Percentiles rank a stretch among this genome's conserved stretches.
These are phyloP conservation scores for Verticillium alfalfae DNA, from an alignment of 2,329 filamentous ascomycete species.

Conservation along the genomic window DNA sequence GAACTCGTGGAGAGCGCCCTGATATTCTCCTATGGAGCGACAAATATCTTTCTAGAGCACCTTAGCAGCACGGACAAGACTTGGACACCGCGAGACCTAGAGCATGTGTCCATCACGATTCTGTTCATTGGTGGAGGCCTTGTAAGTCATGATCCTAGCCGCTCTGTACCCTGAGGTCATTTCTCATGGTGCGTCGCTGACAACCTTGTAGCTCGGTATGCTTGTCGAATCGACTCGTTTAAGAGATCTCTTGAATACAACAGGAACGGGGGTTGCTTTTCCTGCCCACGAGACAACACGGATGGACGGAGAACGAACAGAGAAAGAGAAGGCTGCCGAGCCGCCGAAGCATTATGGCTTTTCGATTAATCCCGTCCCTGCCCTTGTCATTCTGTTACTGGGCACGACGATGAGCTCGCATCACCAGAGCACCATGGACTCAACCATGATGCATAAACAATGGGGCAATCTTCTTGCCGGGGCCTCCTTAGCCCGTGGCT, in stretches of 20 bases:
- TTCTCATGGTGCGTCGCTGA: conserved; percentile 13
- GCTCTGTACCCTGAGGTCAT: too few relatives aligned
- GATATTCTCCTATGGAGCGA: conserved; percentile 84
- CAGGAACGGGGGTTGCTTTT: conserved; percentile 30
- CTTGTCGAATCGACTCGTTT: conserved; percentile 71
- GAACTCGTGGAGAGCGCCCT: conserved; percentile 88
- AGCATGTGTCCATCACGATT: conserved; percentile 88
- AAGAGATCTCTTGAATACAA: conserved; percentile 59
- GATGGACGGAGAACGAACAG: conserved; percentile 33
- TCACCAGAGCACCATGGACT: conserved; percentile 76
- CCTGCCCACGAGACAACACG: conserved; percentile 23
- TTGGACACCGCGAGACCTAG: conserved; percentile 77
- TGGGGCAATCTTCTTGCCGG: conserved; percentile 84
- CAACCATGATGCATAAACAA: conserved; percentile 87
- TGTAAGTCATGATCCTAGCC: conserved; percentile 41
- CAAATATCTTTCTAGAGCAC: conserved; percentile 91
- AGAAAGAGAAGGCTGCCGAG: conserved; percentile 34
- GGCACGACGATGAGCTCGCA: conserved; percentile 96
- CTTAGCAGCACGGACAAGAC: conserved; percentile 63
- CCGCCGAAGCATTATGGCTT: conserved; percentile 64
- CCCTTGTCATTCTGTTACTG: conserved; percentile 76
- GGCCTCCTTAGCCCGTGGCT: conserved; percentile 69
- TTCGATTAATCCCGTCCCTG: conserved; percentile 84
- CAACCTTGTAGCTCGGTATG: conserved; percentile 61
- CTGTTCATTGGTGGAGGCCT: conserved; percentile 91